phyloP scores from a whole-genome alignment of 306 rosid genomes.

The Abrus pulchellus region DNA sequence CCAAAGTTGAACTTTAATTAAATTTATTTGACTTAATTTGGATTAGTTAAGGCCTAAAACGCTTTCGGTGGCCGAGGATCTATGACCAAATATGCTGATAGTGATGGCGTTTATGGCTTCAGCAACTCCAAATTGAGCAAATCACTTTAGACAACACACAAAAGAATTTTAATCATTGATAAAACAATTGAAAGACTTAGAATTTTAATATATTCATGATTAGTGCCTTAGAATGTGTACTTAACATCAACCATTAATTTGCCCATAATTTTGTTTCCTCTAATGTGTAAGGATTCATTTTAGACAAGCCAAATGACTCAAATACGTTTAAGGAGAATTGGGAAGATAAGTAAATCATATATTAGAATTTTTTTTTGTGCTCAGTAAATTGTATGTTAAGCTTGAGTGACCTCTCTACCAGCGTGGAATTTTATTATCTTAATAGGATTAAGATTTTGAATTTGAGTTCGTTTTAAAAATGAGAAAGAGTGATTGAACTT shows the following conservation, averaged over 20 bases:
- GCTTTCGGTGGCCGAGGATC: neutral
- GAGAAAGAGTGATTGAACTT: too few species aligned
- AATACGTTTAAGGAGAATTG: neutral
- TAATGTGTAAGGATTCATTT: neutral
- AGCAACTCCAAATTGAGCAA: neutral
- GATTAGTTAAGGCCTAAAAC: neutral
- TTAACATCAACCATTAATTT: neutral
- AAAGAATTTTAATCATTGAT: neutral
- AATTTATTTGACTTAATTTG: neutral
- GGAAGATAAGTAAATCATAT: neutral
- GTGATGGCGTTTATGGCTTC: neutral
- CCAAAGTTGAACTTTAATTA: too few species aligned
- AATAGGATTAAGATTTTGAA: too few species aligned
- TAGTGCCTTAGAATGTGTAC: neutral
- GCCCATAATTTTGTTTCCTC: neutral
- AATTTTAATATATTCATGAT: neutral
- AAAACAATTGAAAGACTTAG: neutral
- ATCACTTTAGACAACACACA: neutral
- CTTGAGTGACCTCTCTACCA: too few species aligned
- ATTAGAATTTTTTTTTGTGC: too few species aligned
- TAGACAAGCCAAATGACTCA: constrained; percentile 1
- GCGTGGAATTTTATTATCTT: too few species aligned
- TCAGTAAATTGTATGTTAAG: too few species aligned
- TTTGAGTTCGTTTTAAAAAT: too few species aligned
- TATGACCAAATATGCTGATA: neutral